phyloP scores from a whole-genome alignment of 768 basidiomycete genomes.

The Inosperma sp. region DNA sequence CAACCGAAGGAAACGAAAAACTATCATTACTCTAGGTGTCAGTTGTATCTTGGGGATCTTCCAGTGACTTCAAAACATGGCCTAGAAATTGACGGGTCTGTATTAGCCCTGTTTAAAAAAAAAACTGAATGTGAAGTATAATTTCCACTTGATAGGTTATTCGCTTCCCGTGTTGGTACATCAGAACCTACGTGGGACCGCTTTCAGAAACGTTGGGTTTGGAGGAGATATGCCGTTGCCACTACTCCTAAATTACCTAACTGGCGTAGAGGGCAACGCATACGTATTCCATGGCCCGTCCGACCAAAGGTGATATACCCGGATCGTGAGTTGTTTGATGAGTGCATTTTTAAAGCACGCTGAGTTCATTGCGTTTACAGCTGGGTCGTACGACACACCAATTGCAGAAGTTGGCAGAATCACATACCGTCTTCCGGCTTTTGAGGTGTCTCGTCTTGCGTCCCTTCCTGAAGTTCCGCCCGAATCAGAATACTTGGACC shows the following conservation, averaged over 20 bases:
- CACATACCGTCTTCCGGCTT: slow-evolving; percentile 63
- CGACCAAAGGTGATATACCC: slow-evolving; percentile 37
- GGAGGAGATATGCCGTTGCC: slow-evolving; percentile 66
- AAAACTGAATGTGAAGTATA: too few species aligned
- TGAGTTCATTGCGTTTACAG: slow-evolving; percentile 29
- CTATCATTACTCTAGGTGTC: slow-evolving; percentile 76
- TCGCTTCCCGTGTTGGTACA: slow-evolving; percentile 66
- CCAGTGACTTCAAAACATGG: slow-evolving; percentile 48
- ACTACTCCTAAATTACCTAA: slow-evolving; percentile 57
- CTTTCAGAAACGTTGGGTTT: slow-evolving; percentile 52
- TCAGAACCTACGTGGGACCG: slow-evolving; percentile 58
- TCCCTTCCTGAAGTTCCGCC: slow-evolving; percentile 39
- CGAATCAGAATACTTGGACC: slow-evolving; percentile 55
- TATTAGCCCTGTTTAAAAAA: too few species aligned
- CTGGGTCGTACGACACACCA: slow-evolving; percentile 58
- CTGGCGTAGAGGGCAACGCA: slow-evolving; percentile 31
- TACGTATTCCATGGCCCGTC: slow-evolving; percentile 71
- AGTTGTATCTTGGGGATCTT: slow-evolving; percentile 68
- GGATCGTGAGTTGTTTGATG: slow-evolving; percentile 36
- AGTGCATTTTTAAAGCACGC: not conserved
- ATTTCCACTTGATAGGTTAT: slow-evolving; percentile 34
- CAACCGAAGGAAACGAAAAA: slow-evolving; percentile 40
- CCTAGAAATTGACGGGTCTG: too few species aligned
- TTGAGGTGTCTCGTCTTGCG: slow-evolving; percentile 36
- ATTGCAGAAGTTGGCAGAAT: slow-evolving; percentile 58